phyloP scores from a whole-genome alignment of 371 early-diverging fungal species.

The Gilbertella persicaria region DNA sequence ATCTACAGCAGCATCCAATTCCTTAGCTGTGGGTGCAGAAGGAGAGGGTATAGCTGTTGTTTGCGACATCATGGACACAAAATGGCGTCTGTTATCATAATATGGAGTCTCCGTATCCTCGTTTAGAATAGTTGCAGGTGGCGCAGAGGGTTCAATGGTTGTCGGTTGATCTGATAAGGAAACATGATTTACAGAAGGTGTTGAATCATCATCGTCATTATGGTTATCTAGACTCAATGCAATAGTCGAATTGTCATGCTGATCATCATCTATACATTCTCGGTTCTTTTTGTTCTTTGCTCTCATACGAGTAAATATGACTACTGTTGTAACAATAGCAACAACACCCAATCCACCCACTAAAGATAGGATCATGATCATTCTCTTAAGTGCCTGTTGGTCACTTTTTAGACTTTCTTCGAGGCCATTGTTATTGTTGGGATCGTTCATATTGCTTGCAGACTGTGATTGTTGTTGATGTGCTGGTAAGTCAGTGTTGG shows the following conservation, averaged over 20 bases:
- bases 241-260: constrained; percentile 14
- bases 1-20: constrained; percentile 26
- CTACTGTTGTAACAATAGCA: constrained; percentile 24
- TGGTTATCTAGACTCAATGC: constrained; percentile 6
- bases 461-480: constrained; percentile 12
- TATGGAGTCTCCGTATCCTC: background rate
- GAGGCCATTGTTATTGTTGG: constrained; percentile 6
- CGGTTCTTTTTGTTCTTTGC: constrained; percentile 13
- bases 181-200: background rate
- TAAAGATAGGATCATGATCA: constrained; percentile 28
- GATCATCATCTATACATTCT: constrained; percentile 13
- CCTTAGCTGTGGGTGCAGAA: constrained; percentile 39
- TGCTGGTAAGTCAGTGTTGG: constrained; percentile 6
- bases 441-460: background rate
- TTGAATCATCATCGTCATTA: constrained; percentile 2
- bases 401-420: constrained; percentile 8
- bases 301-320: constrained; percentile 28
- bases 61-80: constrained; percentile 10
- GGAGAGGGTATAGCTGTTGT: constrained; percentile 22
- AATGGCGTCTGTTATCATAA: background rate
- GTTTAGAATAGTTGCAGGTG: constrained; percentile 15
- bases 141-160: constrained; percentile 23
- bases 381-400: constrained; percentile 23
- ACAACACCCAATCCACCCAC: constrained; percentile 36
- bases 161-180: background rate